Conservation (phyloP, 139 green algal genomes). For the Chlorella sp. region DNA sequence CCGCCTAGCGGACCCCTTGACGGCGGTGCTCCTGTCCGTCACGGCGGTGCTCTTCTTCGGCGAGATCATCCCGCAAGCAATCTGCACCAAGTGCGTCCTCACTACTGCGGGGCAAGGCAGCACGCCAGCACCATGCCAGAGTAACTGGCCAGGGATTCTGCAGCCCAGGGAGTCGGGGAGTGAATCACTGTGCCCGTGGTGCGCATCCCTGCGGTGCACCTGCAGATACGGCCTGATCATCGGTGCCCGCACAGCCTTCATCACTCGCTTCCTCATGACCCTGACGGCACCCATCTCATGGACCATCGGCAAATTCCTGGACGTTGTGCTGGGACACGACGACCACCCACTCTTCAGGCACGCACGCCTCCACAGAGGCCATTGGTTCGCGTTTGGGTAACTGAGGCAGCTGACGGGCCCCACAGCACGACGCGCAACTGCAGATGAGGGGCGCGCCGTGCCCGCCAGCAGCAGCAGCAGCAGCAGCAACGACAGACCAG, state of each 20-base stretch:
- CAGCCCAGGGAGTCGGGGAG: too few relatives aligned
- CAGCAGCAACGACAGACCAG: too few relatives aligned
- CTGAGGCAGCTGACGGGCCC: too few relatives aligned
- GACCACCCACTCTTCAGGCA: slow-evolving; percentile 35
- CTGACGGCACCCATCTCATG: slow-evolving; percentile 44
- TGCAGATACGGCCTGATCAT: slow-evolving; percentile 57
- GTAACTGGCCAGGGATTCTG: too few relatives aligned
- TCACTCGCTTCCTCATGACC: slow-evolving; percentile 56
- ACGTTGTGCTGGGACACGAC: slow-evolving; percentile 60
- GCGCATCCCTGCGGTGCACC: not conserved
- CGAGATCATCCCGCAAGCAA: slow-evolving; percentile 76
- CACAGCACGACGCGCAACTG: too few relatives aligned
- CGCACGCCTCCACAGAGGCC: too few relatives aligned
- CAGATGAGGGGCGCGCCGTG: too few relatives aligned
- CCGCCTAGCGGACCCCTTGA: slow-evolving; percentile 51
- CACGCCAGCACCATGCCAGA: too few relatives aligned
- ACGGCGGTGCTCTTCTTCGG: slow-evolving; percentile 74
- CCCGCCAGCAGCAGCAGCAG: too few relatives aligned
- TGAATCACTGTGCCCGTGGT: too few relatives aligned
- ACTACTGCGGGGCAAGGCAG: too few relatives aligned
- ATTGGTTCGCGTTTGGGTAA: too few relatives aligned
- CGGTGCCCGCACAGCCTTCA: slow-evolving; percentile 50
- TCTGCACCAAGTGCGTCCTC: slow-evolving; percentile 77
- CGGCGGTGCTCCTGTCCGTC: slow-evolving; percentile 54
- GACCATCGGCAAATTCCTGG: slow-evolving; percentile 64